Conservation (phyloP, 768 basidiomycete species). For the Multifurca ochricompacta region DNA sequence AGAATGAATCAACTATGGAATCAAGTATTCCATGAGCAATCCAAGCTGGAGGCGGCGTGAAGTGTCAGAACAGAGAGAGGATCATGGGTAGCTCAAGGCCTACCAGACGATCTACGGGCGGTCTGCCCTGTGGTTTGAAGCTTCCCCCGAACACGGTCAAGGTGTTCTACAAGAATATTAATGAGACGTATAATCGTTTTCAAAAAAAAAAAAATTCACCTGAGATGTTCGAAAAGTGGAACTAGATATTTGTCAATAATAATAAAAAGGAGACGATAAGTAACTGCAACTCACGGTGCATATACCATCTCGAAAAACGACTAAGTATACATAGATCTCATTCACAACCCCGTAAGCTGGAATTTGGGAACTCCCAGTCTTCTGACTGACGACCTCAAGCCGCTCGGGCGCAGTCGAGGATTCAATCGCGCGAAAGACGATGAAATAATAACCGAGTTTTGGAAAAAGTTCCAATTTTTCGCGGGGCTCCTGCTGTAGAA, state of each 20-base stretch:
- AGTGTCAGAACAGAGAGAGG: not conserved
- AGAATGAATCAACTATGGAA: conserved; percentile 91
- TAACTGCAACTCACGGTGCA: conserved; percentile 46
- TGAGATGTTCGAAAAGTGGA: conserved; percentile 84
- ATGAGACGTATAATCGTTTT: conserved; percentile 2
- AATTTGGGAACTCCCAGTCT: conserved; percentile 16
- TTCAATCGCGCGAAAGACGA: conserved; percentile 80
- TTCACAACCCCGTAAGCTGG: conserved; percentile 43
- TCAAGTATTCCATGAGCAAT: conserved; percentile 90
- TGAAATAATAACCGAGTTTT: conserved; percentile 85
- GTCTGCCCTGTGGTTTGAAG: conserved; percentile 56
- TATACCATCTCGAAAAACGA: conserved; percentile 85
- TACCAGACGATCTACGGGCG: conserved; percentile 66
- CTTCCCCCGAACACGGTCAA: conserved; percentile 63
- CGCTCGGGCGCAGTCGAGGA: conserved; percentile 38
- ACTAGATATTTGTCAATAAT: conserved; percentile 38
- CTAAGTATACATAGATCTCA: conserved; percentile 81
- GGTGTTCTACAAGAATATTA: conserved; percentile 48
- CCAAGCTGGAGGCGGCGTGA: conserved; percentile 53
- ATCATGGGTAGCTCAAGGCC: conserved; percentile 17
- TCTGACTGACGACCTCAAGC: conserved; percentile 27
- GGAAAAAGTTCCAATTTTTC: conserved; percentile 89
- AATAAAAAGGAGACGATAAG: not conserved
- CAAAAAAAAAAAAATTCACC: conserved; percentile 29
- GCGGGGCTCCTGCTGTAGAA: conserved; percentile 81